These are phyloP conservation scores for Tolypocladium capitatum DNA, from an alignment of 2,329 filamentous ascomycete species.

Conservation along the genomic window DNA sequence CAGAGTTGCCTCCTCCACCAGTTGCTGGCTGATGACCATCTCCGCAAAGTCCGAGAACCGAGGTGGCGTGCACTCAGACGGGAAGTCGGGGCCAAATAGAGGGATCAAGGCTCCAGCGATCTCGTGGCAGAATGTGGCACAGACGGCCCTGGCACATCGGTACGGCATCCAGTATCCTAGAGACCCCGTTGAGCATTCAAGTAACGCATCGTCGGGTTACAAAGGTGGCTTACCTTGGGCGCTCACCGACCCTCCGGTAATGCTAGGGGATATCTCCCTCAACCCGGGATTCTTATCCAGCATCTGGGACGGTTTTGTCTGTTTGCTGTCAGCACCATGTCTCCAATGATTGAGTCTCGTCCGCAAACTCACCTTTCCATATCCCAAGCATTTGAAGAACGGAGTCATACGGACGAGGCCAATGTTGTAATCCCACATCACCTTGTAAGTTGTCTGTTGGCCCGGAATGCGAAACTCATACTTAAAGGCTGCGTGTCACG, in stretches of 20 bases:
- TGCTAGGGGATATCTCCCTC: constrained; percentile 81
- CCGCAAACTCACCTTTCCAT: constrained; percentile 57
- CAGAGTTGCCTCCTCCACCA: constrained; percentile 38
- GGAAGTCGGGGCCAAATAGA: constrained; percentile 76
- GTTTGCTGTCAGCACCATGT: constrained; percentile 1
- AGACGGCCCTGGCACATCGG: constrained; percentile 70
- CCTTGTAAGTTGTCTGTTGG: constrained; percentile 52
- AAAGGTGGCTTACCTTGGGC: constrained; percentile 58
- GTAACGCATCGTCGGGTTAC: background rate
- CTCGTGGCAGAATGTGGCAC: constrained; percentile 74
- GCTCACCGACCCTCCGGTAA: constrained; percentile 80
- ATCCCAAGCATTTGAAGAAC: constrained; percentile 83
- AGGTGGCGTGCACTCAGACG: constrained; percentile 53
- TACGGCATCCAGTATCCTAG: constrained; percentile 98
- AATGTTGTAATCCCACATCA: constrained; percentile 97
- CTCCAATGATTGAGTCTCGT: background rate
- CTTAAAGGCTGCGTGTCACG: constrained; percentile 50
- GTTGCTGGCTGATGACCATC: constrained; percentile 49
- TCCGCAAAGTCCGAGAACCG: constrained; percentile 49
- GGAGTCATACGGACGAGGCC: constrained; percentile 88
- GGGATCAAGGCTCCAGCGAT: constrained; percentile 82
- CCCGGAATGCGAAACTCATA: constrained; percentile 67
- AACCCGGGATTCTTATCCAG: constrained; percentile 66
- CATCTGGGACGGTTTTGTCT: constrained; percentile 86
- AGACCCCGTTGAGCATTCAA: background rate